Evolutionary conservation across 2,329 filamentous ascomycete genomes (phyloP).

Genomic region (Curvularia lunata): DNA sequence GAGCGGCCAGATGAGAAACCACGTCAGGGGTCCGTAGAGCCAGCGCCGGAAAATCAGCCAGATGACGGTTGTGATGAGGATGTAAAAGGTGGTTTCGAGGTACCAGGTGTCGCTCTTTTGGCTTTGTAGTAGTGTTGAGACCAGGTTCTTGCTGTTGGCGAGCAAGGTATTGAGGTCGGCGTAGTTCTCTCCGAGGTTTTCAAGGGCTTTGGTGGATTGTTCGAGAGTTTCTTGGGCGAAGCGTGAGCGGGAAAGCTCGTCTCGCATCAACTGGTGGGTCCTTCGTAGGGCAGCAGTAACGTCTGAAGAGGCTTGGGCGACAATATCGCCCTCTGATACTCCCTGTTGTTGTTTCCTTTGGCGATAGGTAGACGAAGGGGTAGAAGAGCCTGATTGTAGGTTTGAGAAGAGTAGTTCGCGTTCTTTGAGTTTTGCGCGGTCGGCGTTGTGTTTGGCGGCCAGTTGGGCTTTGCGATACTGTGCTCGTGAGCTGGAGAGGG

Average conservation of each 20-base stretch:
- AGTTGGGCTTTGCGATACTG: conserved; percentile 84
- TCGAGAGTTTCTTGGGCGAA: conserved; percentile 90
- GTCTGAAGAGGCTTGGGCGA: conserved; percentile 77
- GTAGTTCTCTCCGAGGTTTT: conserved; percentile 81
- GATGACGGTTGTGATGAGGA: conserved; percentile 75
- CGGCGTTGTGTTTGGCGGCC: conserved; percentile 75
- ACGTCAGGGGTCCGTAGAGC: conserved; percentile 88
- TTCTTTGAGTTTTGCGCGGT: conserved; percentile 76
- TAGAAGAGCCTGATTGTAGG: conserved; percentile 57
- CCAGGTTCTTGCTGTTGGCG: conserved; percentile 72
- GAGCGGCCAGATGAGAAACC: conserved; percentile 85
- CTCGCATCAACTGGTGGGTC: conserved; percentile 84
- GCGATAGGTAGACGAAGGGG: conserved; percentile 45
- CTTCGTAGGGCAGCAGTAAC: conserved; percentile 83
- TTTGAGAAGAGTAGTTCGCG: conserved; percentile 75
- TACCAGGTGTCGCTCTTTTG: conserved; percentile 99
- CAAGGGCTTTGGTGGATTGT: conserved; percentile 82
- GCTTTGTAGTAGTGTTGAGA: conserved; percentile 79
- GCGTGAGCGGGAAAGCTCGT: conserved; percentile 82
- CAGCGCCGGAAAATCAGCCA: conserved; percentile 88
- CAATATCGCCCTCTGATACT: conserved; percentile 73
- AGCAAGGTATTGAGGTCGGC: conserved; percentile 78
- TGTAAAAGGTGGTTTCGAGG: conserved; percentile 84
- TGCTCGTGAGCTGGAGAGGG: conserved; percentile 58
- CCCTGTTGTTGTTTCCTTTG: conserved; percentile 54